Percentiles rank a stretch among this genome's conserved stretches.
Conservation (phyloP, 257 asterid genomes). For the Prunella vulgaris region DNA sequence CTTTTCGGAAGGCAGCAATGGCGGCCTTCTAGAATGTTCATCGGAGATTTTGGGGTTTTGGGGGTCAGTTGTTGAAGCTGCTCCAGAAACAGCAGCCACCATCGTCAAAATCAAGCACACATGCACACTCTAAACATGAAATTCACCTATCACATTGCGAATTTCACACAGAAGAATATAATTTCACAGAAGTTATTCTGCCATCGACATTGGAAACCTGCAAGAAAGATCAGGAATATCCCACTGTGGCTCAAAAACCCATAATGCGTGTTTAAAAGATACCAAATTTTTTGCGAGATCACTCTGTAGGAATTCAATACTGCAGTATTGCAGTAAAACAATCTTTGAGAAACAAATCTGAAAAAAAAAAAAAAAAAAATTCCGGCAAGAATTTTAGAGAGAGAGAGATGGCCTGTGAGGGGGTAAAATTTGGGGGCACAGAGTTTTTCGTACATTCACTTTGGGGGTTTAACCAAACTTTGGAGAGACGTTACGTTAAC, state of each 20-base stretch:
- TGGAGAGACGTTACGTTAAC: slow-evolving; percentile 68
- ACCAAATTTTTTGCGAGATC: slow-evolving; percentile 30
- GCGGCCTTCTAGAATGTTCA: slow-evolving; percentile 55
- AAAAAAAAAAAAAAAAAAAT: slow-evolving; percentile 1
- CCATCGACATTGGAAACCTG: slow-evolving; percentile 28
- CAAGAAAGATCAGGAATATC: slow-evolving; percentile 44
- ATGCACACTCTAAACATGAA: slow-evolving; percentile 26
- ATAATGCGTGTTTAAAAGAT: slow-evolving; percentile 23
- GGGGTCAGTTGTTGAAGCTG: slow-evolving; percentile 54
- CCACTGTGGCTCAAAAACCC: slow-evolving; percentile 39
- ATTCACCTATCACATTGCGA: slow-evolving; percentile 55
- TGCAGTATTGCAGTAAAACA: background rate
- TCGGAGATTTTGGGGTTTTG: slow-evolving; percentile 43
- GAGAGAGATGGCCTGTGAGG: background rate
- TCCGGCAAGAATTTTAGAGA: slow-evolving; percentile 24
- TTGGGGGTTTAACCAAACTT: slow-evolving; percentile 43
- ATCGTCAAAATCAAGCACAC: slow-evolving; percentile 46
- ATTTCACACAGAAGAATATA: slow-evolving; percentile 25
- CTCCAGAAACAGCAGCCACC: slow-evolving; percentile 87
- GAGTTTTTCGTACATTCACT: slow-evolving; percentile 35
- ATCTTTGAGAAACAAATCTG: slow-evolving; percentile 20
- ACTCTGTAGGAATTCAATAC: background rate
- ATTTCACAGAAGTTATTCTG: slow-evolving; percentile 27
- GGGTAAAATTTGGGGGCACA: slow-evolving; percentile 48
- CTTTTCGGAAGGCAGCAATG: slow-evolving; percentile 81